phyloP scores from a whole-genome alignment of 371 early-diverging fungal species.

The Apophysomyces sp. region DNA sequence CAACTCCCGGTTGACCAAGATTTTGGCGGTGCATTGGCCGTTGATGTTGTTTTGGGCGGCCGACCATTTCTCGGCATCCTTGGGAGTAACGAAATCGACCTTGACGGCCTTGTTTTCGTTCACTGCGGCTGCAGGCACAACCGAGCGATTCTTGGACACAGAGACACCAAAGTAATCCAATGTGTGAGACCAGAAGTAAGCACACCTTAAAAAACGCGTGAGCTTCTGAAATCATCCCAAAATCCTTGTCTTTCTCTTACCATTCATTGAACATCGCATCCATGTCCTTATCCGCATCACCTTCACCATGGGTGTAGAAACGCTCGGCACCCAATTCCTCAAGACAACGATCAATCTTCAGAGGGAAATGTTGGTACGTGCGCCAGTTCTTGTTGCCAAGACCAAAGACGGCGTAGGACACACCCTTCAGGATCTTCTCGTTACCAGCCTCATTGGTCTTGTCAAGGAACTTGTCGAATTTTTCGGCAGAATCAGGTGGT shows the following conservation, averaged over 20 bases:
- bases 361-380: constrained; percentile 53
- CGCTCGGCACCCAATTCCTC: constrained; percentile 38
- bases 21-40: constrained; percentile 12
- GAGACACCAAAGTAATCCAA: not conserved
- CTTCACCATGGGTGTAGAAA: constrained; percentile 25
- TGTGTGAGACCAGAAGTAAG: constrained; percentile 5
- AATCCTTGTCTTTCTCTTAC: not conserved
- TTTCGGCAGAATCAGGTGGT: constrained; percentile 59
- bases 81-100: constrained; percentile 5
- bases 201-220: not conserved
- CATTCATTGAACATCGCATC: constrained; percentile 30
- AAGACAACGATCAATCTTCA: constrained; percentile 21
- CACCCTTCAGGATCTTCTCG: constrained; percentile 26
- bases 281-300: constrained; percentile 43
- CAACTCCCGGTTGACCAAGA: constrained; percentile 17
- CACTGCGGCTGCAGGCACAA: not conserved
- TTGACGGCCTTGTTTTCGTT: not conserved
- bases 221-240: not conserved
- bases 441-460: constrained; percentile 21
- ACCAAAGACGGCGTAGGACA: constrained; percentile 55
- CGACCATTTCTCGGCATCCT: constrained; percentile 7
- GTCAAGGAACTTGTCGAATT: constrained; percentile 48
- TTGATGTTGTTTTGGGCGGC: constrained; percentile 6
- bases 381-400: constrained; percentile 61
- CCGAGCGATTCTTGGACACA: not conserved